Evolutionary conservation across 352 stramenopile species (phyloP).

Genomic region (Phytophthora ohioensis): DNA sequence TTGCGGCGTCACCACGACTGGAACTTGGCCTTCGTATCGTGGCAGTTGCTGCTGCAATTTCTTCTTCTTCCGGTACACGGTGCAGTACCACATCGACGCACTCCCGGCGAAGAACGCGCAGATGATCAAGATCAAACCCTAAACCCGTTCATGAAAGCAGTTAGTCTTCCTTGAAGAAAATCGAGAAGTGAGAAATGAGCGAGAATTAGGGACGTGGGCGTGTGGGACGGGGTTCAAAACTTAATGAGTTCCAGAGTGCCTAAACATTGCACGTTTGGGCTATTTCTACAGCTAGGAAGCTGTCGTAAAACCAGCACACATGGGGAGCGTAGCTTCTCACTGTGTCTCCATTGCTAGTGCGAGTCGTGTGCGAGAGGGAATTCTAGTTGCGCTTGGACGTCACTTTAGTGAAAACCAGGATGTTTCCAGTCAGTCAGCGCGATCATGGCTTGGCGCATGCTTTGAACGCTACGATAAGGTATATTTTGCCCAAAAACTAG

Average conservation of each 20-base stretch:
- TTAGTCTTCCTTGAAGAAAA: conserved; percentile 9
- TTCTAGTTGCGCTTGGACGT: conserved; percentile 41
- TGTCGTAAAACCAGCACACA: conserved; percentile 3
- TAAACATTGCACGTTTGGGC: background rate
- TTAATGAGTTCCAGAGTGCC: no score
- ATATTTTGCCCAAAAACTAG: background rate
- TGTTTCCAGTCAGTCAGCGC: conserved; percentile 16
- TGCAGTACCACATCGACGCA: conserved; percentile 35
- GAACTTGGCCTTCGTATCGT: conserved; percentile 34
- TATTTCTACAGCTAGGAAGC: conserved; percentile 16
- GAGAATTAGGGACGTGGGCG: background rate
- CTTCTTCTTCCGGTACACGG: conserved; percentile 32
- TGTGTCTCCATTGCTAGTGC: conserved; percentile 40
- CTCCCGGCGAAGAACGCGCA: conserved; percentile 37
- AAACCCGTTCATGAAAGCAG: conserved; percentile 9
- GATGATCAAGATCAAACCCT: conserved; percentile 36
- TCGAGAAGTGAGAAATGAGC: background rate
- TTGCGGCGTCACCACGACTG: conserved; percentile 31
- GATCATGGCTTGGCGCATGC: conserved; percentile 18
- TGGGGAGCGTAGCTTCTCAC: conserved; percentile 43
- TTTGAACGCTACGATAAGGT: conserved; percentile 52
- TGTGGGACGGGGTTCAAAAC: conserved; percentile 5
- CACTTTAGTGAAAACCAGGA: conserved; percentile 20
- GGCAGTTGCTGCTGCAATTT: conserved; percentile 21
- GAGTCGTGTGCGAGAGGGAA: conserved; percentile 39